Conservation (phyloP, 495 filamentous ascomycete genomes). For the Tuber brumale region DNA sequence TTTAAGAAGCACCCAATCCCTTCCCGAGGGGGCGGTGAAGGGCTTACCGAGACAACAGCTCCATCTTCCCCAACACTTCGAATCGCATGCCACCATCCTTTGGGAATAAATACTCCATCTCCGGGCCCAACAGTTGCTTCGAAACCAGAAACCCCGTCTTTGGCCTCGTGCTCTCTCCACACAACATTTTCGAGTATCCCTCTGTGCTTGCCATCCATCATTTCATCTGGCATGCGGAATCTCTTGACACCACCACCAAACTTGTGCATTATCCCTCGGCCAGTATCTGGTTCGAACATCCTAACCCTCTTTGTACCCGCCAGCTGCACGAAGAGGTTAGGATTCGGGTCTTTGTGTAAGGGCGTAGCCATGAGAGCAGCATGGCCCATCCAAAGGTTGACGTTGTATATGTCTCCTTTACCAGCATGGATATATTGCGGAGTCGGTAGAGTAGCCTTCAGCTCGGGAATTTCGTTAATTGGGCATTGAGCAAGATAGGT, state of each 20-base stretch:
- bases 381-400: conserved; percentile 80
- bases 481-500: conserved; percentile 75
- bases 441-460: conserved; percentile 43
- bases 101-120: conserved; percentile 80
- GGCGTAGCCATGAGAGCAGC: conserved; percentile 75
- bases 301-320: conserved; percentile 65
- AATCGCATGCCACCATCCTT: conserved; percentile 95
- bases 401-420: conserved; percentile 71
- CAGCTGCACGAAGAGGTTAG: conserved; percentile 85
- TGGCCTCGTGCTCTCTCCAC: conserved; percentile 52
- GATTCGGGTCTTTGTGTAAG: conserved; percentile 86
- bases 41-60: conserved; percentile 60
- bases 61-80: conserved; percentile 58
- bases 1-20: background rate
- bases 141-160: conserved; percentile 44
- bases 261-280: conserved; percentile 55
- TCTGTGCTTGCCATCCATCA: conserved; percentile 77
- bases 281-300: conserved; percentile 58
- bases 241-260: conserved; percentile 50
- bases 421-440: conserved; percentile 61
- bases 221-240: conserved; percentile 69
- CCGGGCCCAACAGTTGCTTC: conserved; percentile 58
- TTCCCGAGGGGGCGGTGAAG: conserved; percentile 17
- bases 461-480: conserved; percentile 55
- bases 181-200: conserved; percentile 59